Conservation (phyloP, 2,329 filamentous ascomycete genomes). For the Neoarthrinium moseri region DNA sequence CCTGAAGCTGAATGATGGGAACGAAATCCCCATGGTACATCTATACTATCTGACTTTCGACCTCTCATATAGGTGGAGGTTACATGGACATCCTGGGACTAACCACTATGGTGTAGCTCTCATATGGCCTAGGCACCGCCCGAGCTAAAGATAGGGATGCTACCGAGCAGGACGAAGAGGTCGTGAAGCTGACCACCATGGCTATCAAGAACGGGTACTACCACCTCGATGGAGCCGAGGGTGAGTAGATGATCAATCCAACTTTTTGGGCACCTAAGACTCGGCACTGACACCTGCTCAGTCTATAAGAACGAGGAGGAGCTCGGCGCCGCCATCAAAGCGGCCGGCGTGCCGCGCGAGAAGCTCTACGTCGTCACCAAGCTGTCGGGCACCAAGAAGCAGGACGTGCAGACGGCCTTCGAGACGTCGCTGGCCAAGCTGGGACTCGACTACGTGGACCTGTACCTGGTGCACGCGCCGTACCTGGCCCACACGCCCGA, state of each 20-base stretch:
- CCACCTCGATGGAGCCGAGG: slow-evolving; percentile 74
- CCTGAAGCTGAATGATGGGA: slow-evolving; percentile 72
- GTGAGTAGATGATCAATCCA: slow-evolving; percentile 37
- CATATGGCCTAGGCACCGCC: slow-evolving; percentile 72
- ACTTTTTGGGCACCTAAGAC: background rate
- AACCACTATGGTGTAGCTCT: slow-evolving; percentile 48
- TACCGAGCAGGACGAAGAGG: slow-evolving; percentile 53
- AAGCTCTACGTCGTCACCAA: slow-evolving; percentile 70
- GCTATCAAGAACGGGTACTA: slow-evolving; percentile 70
- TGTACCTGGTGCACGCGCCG: slow-evolving; percentile 65
- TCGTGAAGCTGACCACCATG: slow-evolving; percentile 49
- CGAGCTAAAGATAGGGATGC: slow-evolving; percentile 53
- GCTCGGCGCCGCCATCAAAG: slow-evolving; percentile 69
- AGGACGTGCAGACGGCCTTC: slow-evolving; percentile 49
- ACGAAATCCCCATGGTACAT: slow-evolving; percentile 66
- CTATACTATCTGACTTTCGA: slow-evolving; percentile 2
- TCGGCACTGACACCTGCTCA: slow-evolving; percentile 20
- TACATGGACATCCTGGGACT: slow-evolving; percentile 3
- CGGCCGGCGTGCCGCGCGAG: slow-evolving; percentile 61
- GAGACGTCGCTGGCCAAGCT: slow-evolving; percentile 62
- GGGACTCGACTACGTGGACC: slow-evolving; percentile 69
- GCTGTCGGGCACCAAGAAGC: slow-evolving; percentile 38
- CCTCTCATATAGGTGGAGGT: background rate
- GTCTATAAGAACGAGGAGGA: slow-evolving; percentile 67
- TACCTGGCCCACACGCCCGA: slow-evolving; percentile 47